These are phyloP conservation scores for Favolaschia claudopus DNA, from an alignment of 768 basidiomycete species.

Conservation along the genomic window DNA sequence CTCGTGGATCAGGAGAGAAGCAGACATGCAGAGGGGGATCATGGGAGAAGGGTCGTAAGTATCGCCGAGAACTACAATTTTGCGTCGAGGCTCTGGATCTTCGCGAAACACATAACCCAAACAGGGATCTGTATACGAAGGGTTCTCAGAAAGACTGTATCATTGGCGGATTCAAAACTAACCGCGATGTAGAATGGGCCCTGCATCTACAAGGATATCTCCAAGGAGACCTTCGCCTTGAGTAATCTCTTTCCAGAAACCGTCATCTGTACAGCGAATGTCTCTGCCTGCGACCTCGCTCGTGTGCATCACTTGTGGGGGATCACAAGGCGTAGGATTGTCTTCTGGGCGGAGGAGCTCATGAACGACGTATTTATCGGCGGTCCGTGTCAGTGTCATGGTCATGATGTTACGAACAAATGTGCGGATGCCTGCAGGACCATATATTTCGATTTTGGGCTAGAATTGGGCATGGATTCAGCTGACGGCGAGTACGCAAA, in stretches of 20 bases:
- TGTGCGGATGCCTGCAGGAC: constrained; percentile 77
- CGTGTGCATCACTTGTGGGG: constrained; percentile 56
- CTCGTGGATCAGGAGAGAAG: constrained; percentile 85
- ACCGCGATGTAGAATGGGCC: constrained; percentile 82
- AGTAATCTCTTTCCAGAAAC: constrained; percentile 71
- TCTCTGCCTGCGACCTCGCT: constrained; percentile 73
- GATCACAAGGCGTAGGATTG: constrained; percentile 56
- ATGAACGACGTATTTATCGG: constrained; percentile 76
- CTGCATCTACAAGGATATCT: constrained; percentile 70
- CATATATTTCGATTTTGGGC: constrained; percentile 76
- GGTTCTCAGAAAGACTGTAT: neutral
- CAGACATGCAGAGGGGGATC: constrained; percentile 58
- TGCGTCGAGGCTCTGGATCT: constrained; percentile 54
- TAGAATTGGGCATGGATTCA: constrained; percentile 28
- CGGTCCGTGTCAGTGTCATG: constrained; percentile 68
- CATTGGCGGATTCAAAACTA: constrained; percentile 24
- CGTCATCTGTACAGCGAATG: constrained; percentile 59
- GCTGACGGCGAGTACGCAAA: constrained; percentile 13
- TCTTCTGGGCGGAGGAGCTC: constrained; percentile 74
- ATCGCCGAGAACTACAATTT: constrained; percentile 81
- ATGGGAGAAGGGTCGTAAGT: constrained; percentile 71
- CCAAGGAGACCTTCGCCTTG: constrained; percentile 46
- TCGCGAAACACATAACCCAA: constrained; percentile 82
- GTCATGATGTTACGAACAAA: constrained; percentile 77
- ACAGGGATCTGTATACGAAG: constrained; percentile 67